Evolutionary conservation across 208 protist species (phyloP).

Genomic region (Herpetomonas tarakana): DNA sequence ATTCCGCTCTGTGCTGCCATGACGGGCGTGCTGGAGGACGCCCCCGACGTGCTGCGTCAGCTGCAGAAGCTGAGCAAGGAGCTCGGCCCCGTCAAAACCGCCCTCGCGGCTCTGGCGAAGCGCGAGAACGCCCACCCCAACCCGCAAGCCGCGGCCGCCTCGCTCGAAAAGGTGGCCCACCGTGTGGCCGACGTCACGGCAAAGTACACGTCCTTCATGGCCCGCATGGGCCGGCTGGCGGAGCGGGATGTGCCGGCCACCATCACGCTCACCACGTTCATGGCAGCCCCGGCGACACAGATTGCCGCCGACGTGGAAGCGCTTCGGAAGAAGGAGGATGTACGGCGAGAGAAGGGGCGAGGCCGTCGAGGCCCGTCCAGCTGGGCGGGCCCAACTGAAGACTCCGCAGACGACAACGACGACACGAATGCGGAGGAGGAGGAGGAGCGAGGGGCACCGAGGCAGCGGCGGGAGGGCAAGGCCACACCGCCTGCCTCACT

Average conservation of each 20-base stretch:
- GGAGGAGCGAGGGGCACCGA: constrained; percentile 14
- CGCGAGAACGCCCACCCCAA: constrained; percentile 53
- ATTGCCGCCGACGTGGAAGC: not conserved
- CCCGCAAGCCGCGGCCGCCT: constrained; percentile 43
- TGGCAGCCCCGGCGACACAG: constrained; percentile 17
- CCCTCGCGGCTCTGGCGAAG: constrained; percentile 57
- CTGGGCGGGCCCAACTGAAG: not conserved
- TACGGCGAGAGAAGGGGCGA: not conserved
- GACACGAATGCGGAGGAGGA: not conserved
- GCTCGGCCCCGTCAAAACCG: constrained; percentile 70
- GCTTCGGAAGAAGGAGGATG: not conserved
- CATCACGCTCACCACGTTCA: constrained; percentile 38
- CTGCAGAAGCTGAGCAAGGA: constrained; percentile 80
- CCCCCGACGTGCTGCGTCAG: constrained; percentile 57
- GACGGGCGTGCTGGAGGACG: constrained; percentile 40
- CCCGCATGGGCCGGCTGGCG: constrained; percentile 29
- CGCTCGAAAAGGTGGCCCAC: constrained; percentile 60
- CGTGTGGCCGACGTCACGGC: constrained; percentile 46
- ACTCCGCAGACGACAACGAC: not conserved
- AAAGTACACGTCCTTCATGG: constrained; percentile 49
- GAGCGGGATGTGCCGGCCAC: constrained; percentile 38
- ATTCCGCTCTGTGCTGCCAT: too few species aligned
- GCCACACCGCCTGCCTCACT: constrained; percentile 8
- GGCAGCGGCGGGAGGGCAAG: not conserved
- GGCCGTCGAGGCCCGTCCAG: not conserved